These are phyloP conservation scores for Pseudogymnoascus sp. DNA, from an alignment of 2,329 filamentous ascomycete species.

Conservation along the genomic window DNA sequence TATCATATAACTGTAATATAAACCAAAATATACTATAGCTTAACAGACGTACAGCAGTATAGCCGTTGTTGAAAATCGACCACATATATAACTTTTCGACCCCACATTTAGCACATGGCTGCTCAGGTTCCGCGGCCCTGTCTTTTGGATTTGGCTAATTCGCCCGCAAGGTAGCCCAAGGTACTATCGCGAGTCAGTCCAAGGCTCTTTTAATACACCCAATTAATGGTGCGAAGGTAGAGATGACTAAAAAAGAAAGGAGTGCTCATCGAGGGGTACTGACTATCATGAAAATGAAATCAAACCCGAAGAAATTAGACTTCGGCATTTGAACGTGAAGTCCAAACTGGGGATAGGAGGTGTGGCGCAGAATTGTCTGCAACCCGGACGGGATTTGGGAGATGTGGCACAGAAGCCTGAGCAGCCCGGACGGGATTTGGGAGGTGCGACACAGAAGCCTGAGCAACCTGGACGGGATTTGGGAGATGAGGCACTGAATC, in stretches of 20 bases:
- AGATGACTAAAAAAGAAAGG: neutral
- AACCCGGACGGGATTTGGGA: no score
- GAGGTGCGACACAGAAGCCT: neutral
- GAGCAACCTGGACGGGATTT: neutral
- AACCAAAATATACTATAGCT: neutral
- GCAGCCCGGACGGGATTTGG: neutral
- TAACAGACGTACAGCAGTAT: constrained; percentile 4
- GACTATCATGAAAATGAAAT: constrained; percentile 4
- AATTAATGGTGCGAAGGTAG: neutral
- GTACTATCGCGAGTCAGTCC: neutral
- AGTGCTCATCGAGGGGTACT: neutral
- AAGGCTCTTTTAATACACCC: neutral
- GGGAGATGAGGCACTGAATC: neutral
- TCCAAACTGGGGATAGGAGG: neutral
- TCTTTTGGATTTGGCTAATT: neutral
- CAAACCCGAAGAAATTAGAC: neutral
- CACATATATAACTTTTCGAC: constrained; percentile 4
- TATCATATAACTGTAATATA: neutral
- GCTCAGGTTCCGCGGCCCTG: neutral
- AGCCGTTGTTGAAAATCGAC: neutral
- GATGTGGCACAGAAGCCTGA: no score
- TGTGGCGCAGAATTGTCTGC: neutral
- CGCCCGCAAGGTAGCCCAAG: neutral
- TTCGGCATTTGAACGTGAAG: neutral
- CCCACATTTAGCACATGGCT: neutral